These are phyloP conservation scores for Pleurotus cornucopiae DNA, from an alignment of 768 basidiomycete species.

Conservation along the genomic window DNA sequence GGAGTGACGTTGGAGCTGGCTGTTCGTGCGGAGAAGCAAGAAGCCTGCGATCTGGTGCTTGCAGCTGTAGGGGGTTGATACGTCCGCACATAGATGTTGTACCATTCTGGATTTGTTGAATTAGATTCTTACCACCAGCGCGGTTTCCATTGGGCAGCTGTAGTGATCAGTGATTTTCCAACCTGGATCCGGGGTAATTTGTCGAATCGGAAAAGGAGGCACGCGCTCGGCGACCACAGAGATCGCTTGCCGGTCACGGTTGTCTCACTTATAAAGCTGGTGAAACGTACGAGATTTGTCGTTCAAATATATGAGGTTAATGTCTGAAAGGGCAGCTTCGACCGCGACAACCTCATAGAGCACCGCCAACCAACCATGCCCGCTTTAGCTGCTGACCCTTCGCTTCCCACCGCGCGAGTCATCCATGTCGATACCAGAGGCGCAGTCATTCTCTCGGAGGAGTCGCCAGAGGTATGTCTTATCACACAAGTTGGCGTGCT, in stretches of 20 bases:
- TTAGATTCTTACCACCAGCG: constrained; percentile 12
- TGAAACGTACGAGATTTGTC: constrained; percentile 3
- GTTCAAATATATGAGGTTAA: background rate
- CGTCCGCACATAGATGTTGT: constrained; percentile 4
- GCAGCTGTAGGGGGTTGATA: constrained; percentile 76
- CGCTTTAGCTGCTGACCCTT: constrained; percentile 41
- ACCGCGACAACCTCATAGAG: too few relatives aligned
- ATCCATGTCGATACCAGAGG: constrained; percentile 96
- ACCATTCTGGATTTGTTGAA: constrained; percentile 11
- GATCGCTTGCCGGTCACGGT: background rate
- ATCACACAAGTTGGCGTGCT: constrained; percentile 6
- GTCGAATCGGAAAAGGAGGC: background rate
- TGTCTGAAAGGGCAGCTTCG: background rate
- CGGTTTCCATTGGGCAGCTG: background rate
- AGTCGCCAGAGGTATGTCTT: constrained; percentile 81
- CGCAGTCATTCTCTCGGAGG: constrained; percentile 89
- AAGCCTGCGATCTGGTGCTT: constrained; percentile 82
- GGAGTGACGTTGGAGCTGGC: constrained; percentile 92
- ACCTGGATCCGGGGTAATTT: background rate
- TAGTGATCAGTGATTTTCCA: background rate
- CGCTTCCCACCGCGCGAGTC: constrained; percentile 76
- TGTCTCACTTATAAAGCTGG: constrained; percentile 4
- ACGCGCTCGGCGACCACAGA: constrained; percentile 5
- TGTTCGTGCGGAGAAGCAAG: constrained; percentile 88
- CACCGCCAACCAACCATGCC: too few relatives aligned